These are phyloP conservation scores for Mucor circinelloides DNA, from an alignment of 371 early-diverging fungal species.

Conservation along the genomic window DNA sequence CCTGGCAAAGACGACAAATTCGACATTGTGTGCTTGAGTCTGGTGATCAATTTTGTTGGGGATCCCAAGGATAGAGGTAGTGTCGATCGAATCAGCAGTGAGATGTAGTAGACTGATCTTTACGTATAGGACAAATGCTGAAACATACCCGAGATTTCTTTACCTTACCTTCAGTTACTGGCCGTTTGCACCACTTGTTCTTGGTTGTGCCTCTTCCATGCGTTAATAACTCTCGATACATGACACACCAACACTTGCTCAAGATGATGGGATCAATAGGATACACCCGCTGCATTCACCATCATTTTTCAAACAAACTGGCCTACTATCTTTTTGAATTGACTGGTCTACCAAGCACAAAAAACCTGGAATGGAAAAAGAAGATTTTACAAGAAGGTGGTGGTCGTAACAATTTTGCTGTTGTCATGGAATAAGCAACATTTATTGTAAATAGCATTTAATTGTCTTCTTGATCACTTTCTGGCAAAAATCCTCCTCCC, in stretches of 20 bases:
- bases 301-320: constrained; percentile 74
- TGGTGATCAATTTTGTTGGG: constrained; percentile 91
- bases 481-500: constrained; percentile 19
- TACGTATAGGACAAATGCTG: constrained; percentile 45
- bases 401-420: constrained; percentile 67
- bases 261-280: constrained; percentile 66
- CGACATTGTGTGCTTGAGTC: constrained; percentile 80
- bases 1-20: constrained; percentile 49
- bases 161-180: background rate
- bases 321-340: constrained; percentile 74
- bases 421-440: constrained; percentile 42
- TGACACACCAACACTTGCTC: constrained; percentile 71
- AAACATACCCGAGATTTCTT: constrained; percentile 51
- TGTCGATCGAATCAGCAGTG: background rate
- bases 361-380: constrained; percentile 47
- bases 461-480: constrained; percentile 5
- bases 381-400: constrained; percentile 57
- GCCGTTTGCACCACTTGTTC: constrained; percentile 63
- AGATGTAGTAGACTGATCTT: background rate
- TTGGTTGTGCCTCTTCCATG: constrained; percentile 86
- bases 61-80: constrained; percentile 75
- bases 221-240: constrained; percentile 82
- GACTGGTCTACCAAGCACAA: constrained; percentile 6
- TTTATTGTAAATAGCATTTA: background rate
- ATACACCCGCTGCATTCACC: constrained; percentile 55